Evolutionary conservation across 306 rosid genomes (phyloP).

Genomic region (Medicago ruthenica): DNA sequence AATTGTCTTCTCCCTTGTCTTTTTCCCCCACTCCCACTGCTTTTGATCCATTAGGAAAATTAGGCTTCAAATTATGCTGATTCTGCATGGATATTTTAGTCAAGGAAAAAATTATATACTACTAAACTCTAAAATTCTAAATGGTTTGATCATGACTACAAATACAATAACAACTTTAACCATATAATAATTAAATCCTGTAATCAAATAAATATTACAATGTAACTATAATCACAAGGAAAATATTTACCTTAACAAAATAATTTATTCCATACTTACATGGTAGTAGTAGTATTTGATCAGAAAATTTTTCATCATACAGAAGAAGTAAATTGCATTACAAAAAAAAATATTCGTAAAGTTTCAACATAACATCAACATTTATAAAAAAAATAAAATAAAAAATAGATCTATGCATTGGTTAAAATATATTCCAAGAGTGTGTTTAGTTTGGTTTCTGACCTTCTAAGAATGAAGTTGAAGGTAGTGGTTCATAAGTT

Average conservation of each 20-base stretch:
- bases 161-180: no score
- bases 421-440: background rate
- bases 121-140: background rate
- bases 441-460: slow-evolving; percentile 29
- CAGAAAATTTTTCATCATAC: background rate
- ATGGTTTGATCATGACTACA: no score
- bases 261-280: slow-evolving; percentile 7
- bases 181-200: no score
- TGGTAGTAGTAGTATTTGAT: background rate
- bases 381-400: no score
- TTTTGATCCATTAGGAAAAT: slow-evolving; percentile 67
- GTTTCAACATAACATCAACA: background rate
- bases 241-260: background rate
- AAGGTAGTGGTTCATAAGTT: background rate
- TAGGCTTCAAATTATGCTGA: slow-evolving; percentile 30
- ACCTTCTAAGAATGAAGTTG: slow-evolving; percentile 41
- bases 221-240: background rate
- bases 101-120: background rate
- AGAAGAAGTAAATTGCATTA: background rate
- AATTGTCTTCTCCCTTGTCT: slow-evolving; percentile 61
- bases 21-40: slow-evolving; percentile 82
- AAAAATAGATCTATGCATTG: no score
- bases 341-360: background rate
- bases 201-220: no score
- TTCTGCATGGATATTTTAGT: slow-evolving; percentile 40